These are phyloP conservation scores for Aspergillus spinulosporus DNA, from an alignment of 2,329 filamentous ascomycete species.

Conservation along the genomic window DNA sequence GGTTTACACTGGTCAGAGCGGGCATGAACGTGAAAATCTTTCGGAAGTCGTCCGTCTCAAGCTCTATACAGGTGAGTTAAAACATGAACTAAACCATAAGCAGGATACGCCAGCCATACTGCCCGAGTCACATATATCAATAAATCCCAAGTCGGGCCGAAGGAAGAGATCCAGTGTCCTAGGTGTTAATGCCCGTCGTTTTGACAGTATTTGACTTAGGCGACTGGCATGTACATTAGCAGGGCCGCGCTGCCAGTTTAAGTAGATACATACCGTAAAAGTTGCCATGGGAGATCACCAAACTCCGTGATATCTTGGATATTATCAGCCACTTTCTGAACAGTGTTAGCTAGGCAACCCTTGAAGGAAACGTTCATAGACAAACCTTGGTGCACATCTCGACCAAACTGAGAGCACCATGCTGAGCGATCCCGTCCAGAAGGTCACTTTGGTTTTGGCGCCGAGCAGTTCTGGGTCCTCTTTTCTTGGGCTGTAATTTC, in stretches of 20 bases:
- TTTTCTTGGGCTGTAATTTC: slow-evolving; percentile 54
- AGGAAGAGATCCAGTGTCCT: slow-evolving; percentile 49
- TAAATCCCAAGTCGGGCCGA: slow-evolving; percentile 54
- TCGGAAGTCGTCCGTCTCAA: slow-evolving; percentile 74
- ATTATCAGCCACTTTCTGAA: slow-evolving; percentile 60
- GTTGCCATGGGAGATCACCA: slow-evolving; percentile 59
- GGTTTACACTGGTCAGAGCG: slow-evolving; percentile 66
- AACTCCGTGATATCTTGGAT: slow-evolving; percentile 66
- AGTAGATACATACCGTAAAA: slow-evolving; percentile 39
- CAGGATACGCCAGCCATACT: slow-evolving; percentile 40
- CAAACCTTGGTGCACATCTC: slow-evolving; percentile 60
- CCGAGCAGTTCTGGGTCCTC: slow-evolving; percentile 59
- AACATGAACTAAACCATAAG: slow-evolving; percentile 22
- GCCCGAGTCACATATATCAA: slow-evolving; percentile 63
- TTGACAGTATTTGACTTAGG: slow-evolving; percentile 64
- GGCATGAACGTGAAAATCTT: slow-evolving; percentile 77
- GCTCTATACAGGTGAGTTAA: slow-evolving; percentile 48
- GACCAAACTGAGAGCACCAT: slow-evolving; percentile 45
- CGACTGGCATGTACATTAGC: slow-evolving; percentile 37
- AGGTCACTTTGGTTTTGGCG: slow-evolving; percentile 80
- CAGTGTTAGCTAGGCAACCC: slow-evolving; percentile 21
- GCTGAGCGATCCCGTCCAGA: slow-evolving; percentile 66
- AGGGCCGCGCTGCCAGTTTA: no score
- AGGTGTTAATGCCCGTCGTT: slow-evolving; percentile 59
- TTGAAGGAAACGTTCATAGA: not conserved